Conservation (phyloP, 345 rosid species). For the Nasturtium officinale region DNA sequence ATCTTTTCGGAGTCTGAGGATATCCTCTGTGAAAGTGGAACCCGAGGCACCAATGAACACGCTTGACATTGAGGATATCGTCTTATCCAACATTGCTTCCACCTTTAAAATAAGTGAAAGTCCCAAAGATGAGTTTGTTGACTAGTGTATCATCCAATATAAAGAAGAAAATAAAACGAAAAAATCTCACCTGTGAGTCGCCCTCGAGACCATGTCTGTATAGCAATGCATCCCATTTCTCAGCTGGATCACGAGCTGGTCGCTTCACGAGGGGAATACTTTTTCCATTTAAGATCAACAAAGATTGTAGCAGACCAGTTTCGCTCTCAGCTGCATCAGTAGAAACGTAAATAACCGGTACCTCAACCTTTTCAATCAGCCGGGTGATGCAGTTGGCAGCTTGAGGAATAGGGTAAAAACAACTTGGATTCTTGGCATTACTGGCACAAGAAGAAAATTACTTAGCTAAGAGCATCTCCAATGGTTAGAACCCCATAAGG, state of each 20-base stretch:
- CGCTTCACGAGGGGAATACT: constrained; percentile 72
- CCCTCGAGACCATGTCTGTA: constrained; percentile 73
- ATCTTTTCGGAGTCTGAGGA: constrained; percentile 78
- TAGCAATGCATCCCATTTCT: constrained; percentile 95
- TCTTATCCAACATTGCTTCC: constrained; percentile 96
- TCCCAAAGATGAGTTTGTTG: constrained; percentile 12
- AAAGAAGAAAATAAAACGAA: background rate
- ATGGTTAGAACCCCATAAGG: too few relatives aligned
- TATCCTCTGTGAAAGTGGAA: constrained; percentile 89
- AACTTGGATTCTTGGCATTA: constrained; percentile 91
- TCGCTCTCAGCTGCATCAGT: constrained; percentile 98
- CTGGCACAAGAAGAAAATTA: constrained; percentile 47
- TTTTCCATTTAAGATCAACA: constrained; percentile 68
- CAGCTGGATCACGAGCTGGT: constrained; percentile 75
- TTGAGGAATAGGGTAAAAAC: constrained; percentile 96
- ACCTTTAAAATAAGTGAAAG: constrained; percentile 49
- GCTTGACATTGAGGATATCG: constrained; percentile 76
- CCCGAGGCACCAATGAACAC: constrained; percentile 90
- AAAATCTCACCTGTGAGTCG: constrained; percentile 67
- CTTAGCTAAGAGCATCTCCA: too few relatives aligned
- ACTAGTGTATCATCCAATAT: background rate
- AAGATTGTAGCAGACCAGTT: constrained; percentile 76
- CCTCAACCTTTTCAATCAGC: constrained; percentile 64
- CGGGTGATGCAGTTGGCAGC: constrained; percentile 85
- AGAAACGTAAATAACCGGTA: constrained; percentile 84